Percentiles rank a stretch among this genome's conserved stretches.
Conservation (phyloP, 1,284 basidiomycete genomes). For the Heterobasidion annosum region DNA sequence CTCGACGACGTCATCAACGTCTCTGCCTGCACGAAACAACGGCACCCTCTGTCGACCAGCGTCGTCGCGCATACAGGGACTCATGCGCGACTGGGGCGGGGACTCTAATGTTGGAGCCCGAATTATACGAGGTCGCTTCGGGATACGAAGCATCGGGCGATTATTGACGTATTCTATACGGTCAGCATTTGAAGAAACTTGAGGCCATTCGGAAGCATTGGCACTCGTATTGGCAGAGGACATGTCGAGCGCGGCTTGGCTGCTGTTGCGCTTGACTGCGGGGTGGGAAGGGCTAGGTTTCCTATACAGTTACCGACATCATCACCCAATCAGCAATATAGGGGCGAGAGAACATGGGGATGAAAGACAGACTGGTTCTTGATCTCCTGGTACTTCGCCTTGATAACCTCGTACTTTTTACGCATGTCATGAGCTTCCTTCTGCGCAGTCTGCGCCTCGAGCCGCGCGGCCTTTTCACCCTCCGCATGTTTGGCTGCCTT, state of each 20-base stretch:
- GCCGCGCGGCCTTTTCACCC: slow-evolving; percentile 24
- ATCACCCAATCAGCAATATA: not conserved
- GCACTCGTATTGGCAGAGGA: not conserved
- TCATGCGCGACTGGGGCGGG: not conserved
- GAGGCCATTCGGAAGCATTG: not conserved
- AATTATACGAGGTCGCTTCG: not conserved
- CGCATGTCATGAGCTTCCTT: slow-evolving; percentile 19
- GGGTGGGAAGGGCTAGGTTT: not conserved
- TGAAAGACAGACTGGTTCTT: slow-evolving; percentile 14
- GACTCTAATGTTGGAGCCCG: not conserved
- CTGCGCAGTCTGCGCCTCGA: slow-evolving; percentile 18
- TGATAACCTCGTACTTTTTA: slow-evolving; percentile 19
- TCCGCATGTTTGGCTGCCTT: slow-evolving; percentile 20
- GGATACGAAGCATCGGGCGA: not conserved
- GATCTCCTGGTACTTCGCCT: slow-evolving; percentile 16
- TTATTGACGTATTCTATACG: not conserved
- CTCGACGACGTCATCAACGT: no score
- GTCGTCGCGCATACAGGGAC: no score
- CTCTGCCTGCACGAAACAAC: no score
- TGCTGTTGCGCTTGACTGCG: slow-evolving; percentile 2
- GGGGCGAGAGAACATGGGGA: not conserved
- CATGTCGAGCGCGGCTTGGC: slow-evolving; percentile 7
- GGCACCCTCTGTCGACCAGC: not conserved
- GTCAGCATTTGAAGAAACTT: not conserved
- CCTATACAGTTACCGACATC: not conserved